Base-by-base conservation (phyloP, 2,329 filamentous ascomycete genomes). In the Fusarium newnesense region DNA sequence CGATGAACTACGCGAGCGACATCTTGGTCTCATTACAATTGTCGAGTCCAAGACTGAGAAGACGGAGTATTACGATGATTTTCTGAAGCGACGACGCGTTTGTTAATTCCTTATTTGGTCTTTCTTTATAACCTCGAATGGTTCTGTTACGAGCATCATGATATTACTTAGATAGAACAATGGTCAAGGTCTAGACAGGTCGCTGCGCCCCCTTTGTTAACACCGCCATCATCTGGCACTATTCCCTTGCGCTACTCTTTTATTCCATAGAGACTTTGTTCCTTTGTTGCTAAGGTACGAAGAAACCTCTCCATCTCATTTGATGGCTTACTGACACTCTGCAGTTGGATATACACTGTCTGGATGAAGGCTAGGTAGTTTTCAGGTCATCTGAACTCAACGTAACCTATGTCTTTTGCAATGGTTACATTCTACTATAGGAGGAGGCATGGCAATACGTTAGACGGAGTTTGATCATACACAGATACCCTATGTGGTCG, bases 21-120 rank as follows among this genome's bases (percentile, higher is more conserved):
- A 81, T 49, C 76, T 81, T 49, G 77, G 80, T 13, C 66, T 80
- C 34, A 74, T 74, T 21, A 74, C 75, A 5, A 66, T 80, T 24
- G 62, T 81, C 26, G 79, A 82, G 47, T 71, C 77, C 30, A 75
- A 80, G 67, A 73, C 75, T 19, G 76, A 78, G 52, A 82, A 82
- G 78, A 75, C 81, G 63, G 73, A 73, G 40, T 74, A 74, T 5
- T 83, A 82, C 32, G 81, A 83, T 47, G 81, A 83, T 37, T 77
- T 83, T 7, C 44, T 83, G 24, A 77, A 74, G 58, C 69, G 80
- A n/a, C 73, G 77, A 19, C 75, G 79, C 21, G 75, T 81, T 26
- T 75, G 79, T 28, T 82, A 60, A 72, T 59, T 43, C 30, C 5
- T 39, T 28, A 36, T 9, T 24, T 39, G 24, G 32, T 21, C 26